Evolutionary conservation across 768 basidiomycete species (phyloP), one percentile per base, ranked within the genome.

Genomic region (Auricularia sp.): DNA sequence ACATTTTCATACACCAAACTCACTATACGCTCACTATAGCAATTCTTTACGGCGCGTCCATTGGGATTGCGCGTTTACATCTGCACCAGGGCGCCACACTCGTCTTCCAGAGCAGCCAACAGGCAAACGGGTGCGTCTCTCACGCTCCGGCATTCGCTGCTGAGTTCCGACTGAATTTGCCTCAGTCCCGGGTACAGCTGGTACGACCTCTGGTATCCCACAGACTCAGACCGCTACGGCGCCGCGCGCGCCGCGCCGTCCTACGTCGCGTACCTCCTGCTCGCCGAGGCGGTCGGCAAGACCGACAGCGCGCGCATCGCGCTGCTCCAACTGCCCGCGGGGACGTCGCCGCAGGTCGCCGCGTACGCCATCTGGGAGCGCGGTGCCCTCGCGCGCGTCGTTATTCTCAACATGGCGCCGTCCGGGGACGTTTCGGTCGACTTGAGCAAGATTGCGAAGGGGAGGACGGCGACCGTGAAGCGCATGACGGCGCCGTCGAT

Each of bases 61-160:
- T 73, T 60, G 70, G 71, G 51, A 74, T 74, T 51, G 68, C 71
- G n/a, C 61, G 73, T 47, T 69, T 75, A 70, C 74, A 75, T 62
- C 67, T 74, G 14, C 75, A 76, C 64, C 74, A 76, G 47, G 75
- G 75, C 5, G 72, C 72, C 8, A 73, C 74, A 0, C 69, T 76
- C 4, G 75, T 74, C 3, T 68, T 74, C 53, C 75, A 76, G 63
- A 74, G 72, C 23, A 64, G 68, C 29, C 53, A 61, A 18, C 75
- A 76, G 64, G 67, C 72, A 14, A 76, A 76, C 58, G 64, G 66
- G 70, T 70, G 47, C 44, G 70, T 62, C 21, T 21, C 39, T 67
- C 70, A 3, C 72, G 73, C 0, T 73, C 71, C 68, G 39, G 21
- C 2, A 34, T 34, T 51, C 39, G 29, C 21, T 35, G 21, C 21